Conservation (phyloP, 2,329 filamentous ascomycete genomes). For the Aspergillus fructus region DNA sequence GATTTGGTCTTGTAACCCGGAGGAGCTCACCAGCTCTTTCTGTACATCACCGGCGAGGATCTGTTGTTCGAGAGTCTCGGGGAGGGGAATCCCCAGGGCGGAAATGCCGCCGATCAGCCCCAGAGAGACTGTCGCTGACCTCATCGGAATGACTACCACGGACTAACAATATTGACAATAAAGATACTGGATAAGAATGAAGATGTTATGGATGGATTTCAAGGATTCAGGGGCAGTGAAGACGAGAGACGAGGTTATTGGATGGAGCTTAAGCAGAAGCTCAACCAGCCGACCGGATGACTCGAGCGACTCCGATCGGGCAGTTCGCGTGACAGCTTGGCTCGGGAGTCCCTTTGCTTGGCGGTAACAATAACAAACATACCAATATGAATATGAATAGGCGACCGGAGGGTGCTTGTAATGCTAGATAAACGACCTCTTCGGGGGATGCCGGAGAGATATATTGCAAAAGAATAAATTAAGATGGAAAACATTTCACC, state of each 20-base stretch:
- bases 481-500: neutral
- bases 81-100: constrained; percentile 6
- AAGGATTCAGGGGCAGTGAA: neutral
- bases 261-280: neutral
- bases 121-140: constrained; percentile 6
- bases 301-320: neutral
- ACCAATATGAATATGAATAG: neutral
- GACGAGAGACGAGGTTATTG: neutral
- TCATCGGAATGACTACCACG: neutral
- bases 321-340: neutral
- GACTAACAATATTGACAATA: neutral
- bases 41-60: neutral
- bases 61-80: constrained; percentile 3
- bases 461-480: too few species aligned
- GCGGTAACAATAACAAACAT: neutral
- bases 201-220: neutral
- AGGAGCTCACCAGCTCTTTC: constrained; percentile 49
- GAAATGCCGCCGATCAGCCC: constrained; percentile 11
- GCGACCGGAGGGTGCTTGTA: neutral
- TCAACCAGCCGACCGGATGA: neutral
- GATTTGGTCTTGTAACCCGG: constrained; percentile 47
- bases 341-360: too few species aligned
- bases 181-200: neutral
- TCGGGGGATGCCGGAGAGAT: neutral
- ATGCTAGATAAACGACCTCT: neutral